Base-by-base conservation (phyloP, 2,329 filamentous ascomycete genomes). In the Hypomyces perniciosus region DNA sequence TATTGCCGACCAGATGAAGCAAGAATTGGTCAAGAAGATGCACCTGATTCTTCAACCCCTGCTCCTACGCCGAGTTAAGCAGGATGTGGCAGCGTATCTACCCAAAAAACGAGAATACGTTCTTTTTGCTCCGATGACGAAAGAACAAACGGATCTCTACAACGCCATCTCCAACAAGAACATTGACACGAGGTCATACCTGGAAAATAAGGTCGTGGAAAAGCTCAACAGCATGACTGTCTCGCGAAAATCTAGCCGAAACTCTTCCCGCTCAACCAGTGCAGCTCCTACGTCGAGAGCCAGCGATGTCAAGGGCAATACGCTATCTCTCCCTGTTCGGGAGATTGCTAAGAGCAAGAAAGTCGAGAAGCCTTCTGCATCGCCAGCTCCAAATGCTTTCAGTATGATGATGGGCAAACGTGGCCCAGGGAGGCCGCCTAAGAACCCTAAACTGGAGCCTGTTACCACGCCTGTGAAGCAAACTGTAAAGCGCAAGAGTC, bases 101-200 rank as follows among this genome's bases (percentile, higher is more conserved):
- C 93, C 93, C 0, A 95, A 92, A 69, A 99, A 99, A 73, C 82
- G 93, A 29, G 93, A 99, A 66, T 99, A 99, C 58, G 88, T 99
- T 3, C 73, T 99, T 0, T 97, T 93, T 61, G 93, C 93, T 0
- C 93, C 93, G 0, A 83, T 99, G 70, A 96, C 90, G 0, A 80
- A 84, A 27, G 90, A 93, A 58, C 93, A 99, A 64, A 89, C 90
- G 2, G 92, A 96, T 51, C 70, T 99, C 0, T 99, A 99, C 63
- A 83, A 84, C 46, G 77, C 75, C 0, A 73, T 85, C 33, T 78
- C 67, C 50, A 75, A 85, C 61, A 81, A 79, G 54, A 72, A 72
- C 2, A 66, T 71, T 1, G 82, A 85, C 55, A 79, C 80, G 0
- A 80, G 91, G 29, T 80, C 86, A 12, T 96, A 92, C 53, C 72